phyloP scores from a whole-genome alignment of 106 monocot species.

The Posidonia australis region DNA sequence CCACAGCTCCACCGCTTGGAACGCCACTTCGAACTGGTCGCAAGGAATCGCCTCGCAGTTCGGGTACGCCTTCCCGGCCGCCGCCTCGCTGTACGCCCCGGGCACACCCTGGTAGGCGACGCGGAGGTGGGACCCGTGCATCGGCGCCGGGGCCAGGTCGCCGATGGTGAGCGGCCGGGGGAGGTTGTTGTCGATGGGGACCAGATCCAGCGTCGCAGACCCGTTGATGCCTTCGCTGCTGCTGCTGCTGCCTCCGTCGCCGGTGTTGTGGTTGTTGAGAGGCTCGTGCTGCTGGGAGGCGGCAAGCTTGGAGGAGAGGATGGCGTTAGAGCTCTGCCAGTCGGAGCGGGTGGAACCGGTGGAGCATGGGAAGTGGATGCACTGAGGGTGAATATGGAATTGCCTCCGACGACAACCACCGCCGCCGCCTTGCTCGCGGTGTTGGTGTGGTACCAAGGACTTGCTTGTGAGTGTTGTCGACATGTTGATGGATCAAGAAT shows the following conservation, averaged over 20 bases:
- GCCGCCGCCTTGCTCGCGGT: background rate
- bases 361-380: constrained; percentile 8
- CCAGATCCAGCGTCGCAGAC: constrained; percentile 8
- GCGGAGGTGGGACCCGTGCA: constrained; percentile 14
- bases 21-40: constrained; percentile 25
- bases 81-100: constrained; percentile 28
- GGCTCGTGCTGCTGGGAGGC: background rate
- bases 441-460: background rate
- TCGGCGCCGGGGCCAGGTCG: constrained; percentile 11
- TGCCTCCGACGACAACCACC: background rate
- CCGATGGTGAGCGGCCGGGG: constrained; percentile 7
- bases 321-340: constrained; percentile 27
- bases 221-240: background rate
- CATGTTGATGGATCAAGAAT: background rate
- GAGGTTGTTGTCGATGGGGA: constrained; percentile 12
- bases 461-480: background rate
- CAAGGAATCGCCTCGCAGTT: constrained; percentile 26
- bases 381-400: background rate
- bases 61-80: constrained; percentile 27
- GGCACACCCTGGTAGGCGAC: constrained; percentile 25
- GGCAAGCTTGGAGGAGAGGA: constrained; percentile 6
- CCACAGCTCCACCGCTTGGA: constrained; percentile 50
- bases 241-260: background rate
- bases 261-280: background rate
- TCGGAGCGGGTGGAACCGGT: constrained; percentile 20